Conservation (phyloP, 441 rosid genomes). For the Bocquillonia castaneifolia region DNA sequence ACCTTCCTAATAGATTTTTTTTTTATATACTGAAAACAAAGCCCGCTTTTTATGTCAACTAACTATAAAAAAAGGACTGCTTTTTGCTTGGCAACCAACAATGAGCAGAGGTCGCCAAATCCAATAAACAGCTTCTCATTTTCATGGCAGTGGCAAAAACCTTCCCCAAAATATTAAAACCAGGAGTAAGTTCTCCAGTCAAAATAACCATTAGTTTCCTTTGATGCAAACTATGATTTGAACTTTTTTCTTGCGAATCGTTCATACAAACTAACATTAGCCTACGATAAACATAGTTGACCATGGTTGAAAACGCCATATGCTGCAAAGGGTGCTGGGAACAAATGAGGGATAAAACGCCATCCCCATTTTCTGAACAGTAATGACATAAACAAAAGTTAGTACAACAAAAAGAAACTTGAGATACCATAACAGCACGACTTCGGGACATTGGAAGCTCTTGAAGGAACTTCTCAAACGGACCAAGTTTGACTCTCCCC, state of each 20-base stretch:
- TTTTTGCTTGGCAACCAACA: neutral
- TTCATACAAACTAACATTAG: constrained; percentile 17
- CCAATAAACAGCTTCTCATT: neutral
- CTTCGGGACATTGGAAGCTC: constrained; percentile 81
- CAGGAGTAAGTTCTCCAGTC: neutral
- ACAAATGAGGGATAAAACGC: neutral
- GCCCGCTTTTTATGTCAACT: neutral
- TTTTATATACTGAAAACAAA: neutral
- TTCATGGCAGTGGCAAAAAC: neutral
- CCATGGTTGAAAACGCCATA: constrained; percentile 19
- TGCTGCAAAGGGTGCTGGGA: constrained; percentile 13
- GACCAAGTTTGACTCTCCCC: constrained; percentile 84
- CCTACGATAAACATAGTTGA: constrained; percentile 17
- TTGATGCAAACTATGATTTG: neutral
- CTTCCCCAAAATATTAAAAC: neutral
- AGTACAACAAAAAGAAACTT: constrained; percentile 45
- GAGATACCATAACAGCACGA: constrained; percentile 89
- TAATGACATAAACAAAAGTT: constrained; percentile 26
- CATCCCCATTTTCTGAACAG: constrained; percentile 6
- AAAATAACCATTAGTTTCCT: neutral
- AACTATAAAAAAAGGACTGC: neutral
- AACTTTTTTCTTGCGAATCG: constrained; percentile 15
- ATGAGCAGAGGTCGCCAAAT: neutral
- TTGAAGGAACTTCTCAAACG: constrained; percentile 86
- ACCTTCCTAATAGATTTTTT: neutral